Evolutionary conservation across 2,329 filamentous ascomycete genomes (phyloP).

Genomic region (Penicillium crustosum): DNA sequence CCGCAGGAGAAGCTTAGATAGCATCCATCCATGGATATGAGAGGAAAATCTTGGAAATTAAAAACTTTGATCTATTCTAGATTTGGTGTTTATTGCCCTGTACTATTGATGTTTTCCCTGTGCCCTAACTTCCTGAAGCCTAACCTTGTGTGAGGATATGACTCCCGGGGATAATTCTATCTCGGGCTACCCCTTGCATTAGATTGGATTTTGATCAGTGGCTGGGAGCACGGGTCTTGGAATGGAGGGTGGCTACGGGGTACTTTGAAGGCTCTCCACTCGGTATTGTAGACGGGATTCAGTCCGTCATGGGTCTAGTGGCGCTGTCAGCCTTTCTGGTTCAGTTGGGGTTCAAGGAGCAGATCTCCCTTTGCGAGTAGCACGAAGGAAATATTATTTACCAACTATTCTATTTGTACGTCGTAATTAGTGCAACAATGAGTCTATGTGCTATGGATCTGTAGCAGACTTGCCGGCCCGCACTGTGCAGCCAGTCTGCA

Average conservation of each 20-base stretch:
- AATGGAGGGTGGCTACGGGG: background rate
- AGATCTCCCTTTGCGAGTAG: background rate
- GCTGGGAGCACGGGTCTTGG: background rate
- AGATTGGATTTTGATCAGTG: conserved; percentile 9
- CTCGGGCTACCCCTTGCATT: conserved; percentile 23
- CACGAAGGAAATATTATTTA: too few species aligned
- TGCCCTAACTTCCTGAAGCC: background rate
- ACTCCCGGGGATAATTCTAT: background rate
- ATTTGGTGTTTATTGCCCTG: background rate
- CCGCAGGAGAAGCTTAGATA: conserved; percentile 8
- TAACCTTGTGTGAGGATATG: conserved; percentile 13
- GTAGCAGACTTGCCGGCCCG: conserved; percentile 2
- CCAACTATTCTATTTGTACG: background rate
- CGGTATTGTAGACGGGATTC: background rate
- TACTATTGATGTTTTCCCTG: conserved; percentile 1
- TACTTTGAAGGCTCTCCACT: background rate
- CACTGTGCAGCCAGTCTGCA: conserved; percentile 14
- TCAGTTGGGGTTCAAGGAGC: background rate
- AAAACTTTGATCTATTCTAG: background rate
- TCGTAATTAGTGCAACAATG: background rate
- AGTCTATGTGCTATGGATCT: background rate
- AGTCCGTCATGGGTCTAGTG: background rate
- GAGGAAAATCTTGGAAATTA: background rate
- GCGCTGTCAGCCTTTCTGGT: background rate
- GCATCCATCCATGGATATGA: background rate